A percentile compares a stretch with the other conserved stretches of the same genome.
Conservation (phyloP, 371 early-diverging fungal genomes). For the Choanephora cucurbitarum region DNA sequence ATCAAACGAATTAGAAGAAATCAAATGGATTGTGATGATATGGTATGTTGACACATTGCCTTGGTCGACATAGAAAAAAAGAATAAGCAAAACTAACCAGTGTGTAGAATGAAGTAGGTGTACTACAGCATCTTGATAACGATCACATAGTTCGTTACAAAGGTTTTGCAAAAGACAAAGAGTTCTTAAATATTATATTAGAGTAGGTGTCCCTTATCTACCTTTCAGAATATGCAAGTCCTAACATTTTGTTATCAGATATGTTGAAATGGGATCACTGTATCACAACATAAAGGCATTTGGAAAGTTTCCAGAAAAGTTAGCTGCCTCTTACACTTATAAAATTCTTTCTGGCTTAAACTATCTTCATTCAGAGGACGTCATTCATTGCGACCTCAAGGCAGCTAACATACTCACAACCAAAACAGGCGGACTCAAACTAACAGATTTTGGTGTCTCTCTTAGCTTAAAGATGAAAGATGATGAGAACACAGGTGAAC, state of each 20-base stretch:
- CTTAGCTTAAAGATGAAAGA: conserved; percentile 73
- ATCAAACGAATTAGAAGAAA: conserved; percentile 81
- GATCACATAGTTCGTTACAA: conserved; percentile 88
- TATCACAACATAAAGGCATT: conserved; percentile 79
- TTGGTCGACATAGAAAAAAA: not conserved
- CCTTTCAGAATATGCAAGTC: no score
- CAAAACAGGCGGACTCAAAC: conserved; percentile 89
- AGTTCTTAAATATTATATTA: conserved; percentile 82
- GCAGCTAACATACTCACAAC: conserved; percentile 94
- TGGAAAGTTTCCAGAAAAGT: conserved; percentile 90
- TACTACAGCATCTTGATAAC: conserved; percentile 75
- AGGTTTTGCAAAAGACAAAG: conserved; percentile 79
- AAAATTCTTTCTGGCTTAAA: conserved; percentile 90
- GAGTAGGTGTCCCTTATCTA: no score
- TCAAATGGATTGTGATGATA: conserved; percentile 58
- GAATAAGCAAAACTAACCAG: not conserved
- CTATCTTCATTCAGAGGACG: conserved; percentile 89
- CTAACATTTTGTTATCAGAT: conserved; percentile 19
- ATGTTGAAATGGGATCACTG: conserved; percentile 95
- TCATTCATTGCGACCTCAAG: conserved; percentile 96
- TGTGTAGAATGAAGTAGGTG: conserved; percentile 66
- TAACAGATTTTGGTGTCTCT: conserved; percentile 96
- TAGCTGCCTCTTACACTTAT: conserved; percentile 86
- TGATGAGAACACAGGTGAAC: conserved; percentile 63
- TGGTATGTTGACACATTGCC: conserved; percentile 43